Evolutionary conservation across 108 stramenopile species (phyloP), one percentile per base, ranked within the genome.

Genomic region (Nitzschia sp.): DNA sequence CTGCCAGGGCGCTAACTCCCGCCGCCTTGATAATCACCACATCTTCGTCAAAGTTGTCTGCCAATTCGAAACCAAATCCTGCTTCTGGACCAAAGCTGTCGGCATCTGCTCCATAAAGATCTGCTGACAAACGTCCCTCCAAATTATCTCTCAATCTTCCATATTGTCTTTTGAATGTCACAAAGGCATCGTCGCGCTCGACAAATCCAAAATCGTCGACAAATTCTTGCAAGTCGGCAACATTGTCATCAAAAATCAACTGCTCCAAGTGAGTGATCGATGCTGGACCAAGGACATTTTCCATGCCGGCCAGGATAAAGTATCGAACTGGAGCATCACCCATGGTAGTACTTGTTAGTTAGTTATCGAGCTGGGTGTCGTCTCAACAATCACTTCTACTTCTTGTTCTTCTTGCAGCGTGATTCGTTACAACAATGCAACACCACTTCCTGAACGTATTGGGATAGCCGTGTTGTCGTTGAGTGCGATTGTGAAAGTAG

Each of bases 141-240:
- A 24, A 19, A 24, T 8, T 53, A 24, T n/a, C 24, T 53, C 5
- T 4, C 5, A 53, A 15, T 4, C 5, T 6, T 24, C 24, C 51
- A 53, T 53, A 53, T 53, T 19, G 5, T 24, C 24, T 6, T 6
- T 53, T n/a, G 24, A 53, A 53, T 15, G 51, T 53, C 13, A 53
- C 51, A 53, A 53, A 53, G 51, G 51, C 51, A n/a, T 53, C 51
- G n/a, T 53, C 51, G 8, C 51, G 51, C 19, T 53, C 51, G 51
- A 53, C 51, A 4, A 4, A 24, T 5, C 24, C 21, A 53, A 15
- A 15, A 17, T 19, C 24, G 51, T 19, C n/a, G 8, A 5, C 24
- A n/a, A 53, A 42, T 42, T 42, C 51, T 6, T 53, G 24, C 21
- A 19, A 24, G 24, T 53, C 51, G 19, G n/a, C n/a, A n/a, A 24